A percentile compares a stretch with the other conserved stretches of the same genome.
Evolutionary conservation across 352 stramenopile species (phyloP).

Genomic region (Globisporangium barbulae): DNA sequence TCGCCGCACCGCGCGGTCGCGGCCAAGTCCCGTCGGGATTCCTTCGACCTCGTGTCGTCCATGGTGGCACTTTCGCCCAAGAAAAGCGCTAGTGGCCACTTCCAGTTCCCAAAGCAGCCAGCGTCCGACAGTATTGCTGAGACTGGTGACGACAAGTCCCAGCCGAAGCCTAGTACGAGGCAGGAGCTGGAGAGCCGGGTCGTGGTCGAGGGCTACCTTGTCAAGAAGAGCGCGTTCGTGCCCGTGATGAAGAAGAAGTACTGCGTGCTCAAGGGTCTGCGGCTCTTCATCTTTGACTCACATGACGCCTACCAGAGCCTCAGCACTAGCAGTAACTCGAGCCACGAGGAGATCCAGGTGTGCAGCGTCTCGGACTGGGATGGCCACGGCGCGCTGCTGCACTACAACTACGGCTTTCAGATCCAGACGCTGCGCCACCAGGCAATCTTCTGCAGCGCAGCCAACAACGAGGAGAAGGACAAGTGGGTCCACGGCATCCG

Average conservation of each 20-base stretch:
- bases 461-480: conserved; percentile 55
- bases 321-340: conserved; percentile 4
- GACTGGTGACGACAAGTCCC: neutral
- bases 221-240: conserved; percentile 43
- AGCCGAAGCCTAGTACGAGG: neutral
- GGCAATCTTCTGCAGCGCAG: conserved; percentile 63
- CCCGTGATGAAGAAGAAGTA: conserved; percentile 67
- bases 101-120: conserved; percentile 7
- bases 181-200: conserved; percentile 7
- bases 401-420: conserved; percentile 72
- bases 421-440: conserved; percentile 54
- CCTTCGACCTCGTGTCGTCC: conserved; percentile 57
- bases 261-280: conserved; percentile 41
- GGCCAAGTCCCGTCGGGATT: conserved; percentile 61
- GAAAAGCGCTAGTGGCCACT: conserved; percentile 7
- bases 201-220: conserved; percentile 55
- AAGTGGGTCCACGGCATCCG: conserved; percentile 64
- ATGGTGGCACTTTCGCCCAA: conserved; percentile 14
- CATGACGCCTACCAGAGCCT: conserved; percentile 32
- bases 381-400: conserved; percentile 50
- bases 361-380: conserved; percentile 60
- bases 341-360: conserved; percentile 25
- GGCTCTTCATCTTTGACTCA: conserved; percentile 39
- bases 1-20: conserved; percentile 66
- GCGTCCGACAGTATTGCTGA: neutral